Percentiles rank a stretch among this genome's conserved stretches.
phyloP scores from a whole-genome alignment of 2,329 filamentous ascomycete species.

The Colletotrichum spaethianum region DNA sequence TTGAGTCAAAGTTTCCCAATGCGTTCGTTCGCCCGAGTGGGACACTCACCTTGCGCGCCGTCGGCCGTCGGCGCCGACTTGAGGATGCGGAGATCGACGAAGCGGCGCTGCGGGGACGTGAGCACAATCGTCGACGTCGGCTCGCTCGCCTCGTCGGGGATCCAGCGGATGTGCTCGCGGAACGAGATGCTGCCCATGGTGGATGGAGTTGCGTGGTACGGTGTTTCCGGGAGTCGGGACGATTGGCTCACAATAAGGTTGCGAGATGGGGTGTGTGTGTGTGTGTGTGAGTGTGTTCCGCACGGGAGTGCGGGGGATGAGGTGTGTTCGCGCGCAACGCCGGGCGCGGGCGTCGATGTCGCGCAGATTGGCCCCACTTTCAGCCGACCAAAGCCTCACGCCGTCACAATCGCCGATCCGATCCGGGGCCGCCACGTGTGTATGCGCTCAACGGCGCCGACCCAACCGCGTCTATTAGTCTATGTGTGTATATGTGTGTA shows the following conservation, averaged over 20 bases:
- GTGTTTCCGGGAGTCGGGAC: too few relatives aligned
- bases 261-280: not conserved
- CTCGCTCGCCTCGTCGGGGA: constrained; percentile 66
- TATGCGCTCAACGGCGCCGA: not conserved
- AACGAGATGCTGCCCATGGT: constrained; percentile 67
- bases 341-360: not conserved
- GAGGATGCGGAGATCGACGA: constrained; percentile 73
- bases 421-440: not conserved
- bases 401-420: constrained; percentile 14
- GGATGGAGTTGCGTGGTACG: too few relatives aligned
- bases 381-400: constrained; percentile 19
- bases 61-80: constrained; percentile 42
- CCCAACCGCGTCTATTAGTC: constrained; percentile 16
- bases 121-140: constrained; percentile 76
- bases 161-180: constrained; percentile 72
- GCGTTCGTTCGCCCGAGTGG: too few relatives aligned
- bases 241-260: not conserved
- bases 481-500: not conserved
- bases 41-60: constrained; percentile 21
- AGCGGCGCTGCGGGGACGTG: constrained; percentile 69
- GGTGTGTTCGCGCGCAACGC: not conserved
- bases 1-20: too few relatives aligned
- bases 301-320: not conserved
- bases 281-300: not conserved
- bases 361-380: constrained; percentile 23